phyloP scores from a whole-genome alignment of 805 yeast genomes.

The Ogataea haglerorum region DNA sequence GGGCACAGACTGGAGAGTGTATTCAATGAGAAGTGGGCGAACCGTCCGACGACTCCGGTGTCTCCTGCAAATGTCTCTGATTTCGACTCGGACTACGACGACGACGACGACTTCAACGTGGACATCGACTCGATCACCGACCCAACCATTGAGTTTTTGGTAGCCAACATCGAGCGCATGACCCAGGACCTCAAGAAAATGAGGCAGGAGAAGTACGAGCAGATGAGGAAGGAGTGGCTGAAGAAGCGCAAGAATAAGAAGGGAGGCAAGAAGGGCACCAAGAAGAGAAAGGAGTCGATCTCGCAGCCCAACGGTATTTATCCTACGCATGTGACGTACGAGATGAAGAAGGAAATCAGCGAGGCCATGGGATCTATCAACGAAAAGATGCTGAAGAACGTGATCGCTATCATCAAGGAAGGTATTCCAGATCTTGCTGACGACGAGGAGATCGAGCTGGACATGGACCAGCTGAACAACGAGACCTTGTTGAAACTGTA shows the following conservation, averaged over 20 bases:
- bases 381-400: constrained; percentile 79
- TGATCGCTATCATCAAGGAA: constrained; percentile 80
- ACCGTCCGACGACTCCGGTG: constrained; percentile 68
- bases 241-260: constrained; percentile 44
- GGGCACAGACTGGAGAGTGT: constrained; percentile 87
- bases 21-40: constrained; percentile 85
- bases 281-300: constrained; percentile 20
- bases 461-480: constrained; percentile 89
- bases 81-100: constrained; percentile 39
- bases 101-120: constrained; percentile 49
- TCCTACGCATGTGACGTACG: constrained; percentile 67
- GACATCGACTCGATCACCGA: constrained; percentile 67
- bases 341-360: constrained; percentile 91
- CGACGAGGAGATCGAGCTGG: constrained; percentile 94
- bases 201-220: constrained; percentile 73
- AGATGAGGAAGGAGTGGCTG: constrained; percentile 59
- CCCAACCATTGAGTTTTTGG: constrained; percentile 87
- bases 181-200: constrained; percentile 77
- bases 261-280: constrained; percentile 34
- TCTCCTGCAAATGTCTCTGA: constrained; percentile 51
- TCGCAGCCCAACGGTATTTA: constrained; percentile 20
- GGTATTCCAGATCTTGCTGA: constrained; percentile 62
- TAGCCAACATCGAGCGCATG: constrained; percentile 83
- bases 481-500: constrained; percentile 78
- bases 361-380: constrained; percentile 75